A percentile compares a stretch with the other conserved stretches of the same genome.
phyloP scores from a whole-genome alignment of 176 grass and related monocot genomes.

The Oryza australiensis region DNA sequence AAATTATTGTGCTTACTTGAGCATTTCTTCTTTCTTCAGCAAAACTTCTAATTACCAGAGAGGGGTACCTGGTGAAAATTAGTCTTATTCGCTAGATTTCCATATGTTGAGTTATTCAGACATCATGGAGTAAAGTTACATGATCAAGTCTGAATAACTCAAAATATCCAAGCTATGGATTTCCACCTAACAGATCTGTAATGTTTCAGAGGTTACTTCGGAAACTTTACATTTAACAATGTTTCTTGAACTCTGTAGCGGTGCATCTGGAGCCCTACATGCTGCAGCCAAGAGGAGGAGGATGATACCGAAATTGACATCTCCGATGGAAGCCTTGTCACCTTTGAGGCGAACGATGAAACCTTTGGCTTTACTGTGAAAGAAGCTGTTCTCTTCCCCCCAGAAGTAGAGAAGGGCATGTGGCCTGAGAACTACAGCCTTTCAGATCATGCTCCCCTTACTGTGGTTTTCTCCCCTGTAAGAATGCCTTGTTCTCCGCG shows the following conservation, averaged over 20 bases:
- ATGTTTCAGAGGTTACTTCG: neutral
- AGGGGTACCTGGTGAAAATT: neutral
- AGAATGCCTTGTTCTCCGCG: conserved; percentile 53
- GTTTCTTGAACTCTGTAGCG: conserved; percentile 40
- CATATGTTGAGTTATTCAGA: neutral
- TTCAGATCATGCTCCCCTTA: conserved; percentile 88
- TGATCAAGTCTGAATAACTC: neutral
- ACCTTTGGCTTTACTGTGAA: conserved; percentile 81
- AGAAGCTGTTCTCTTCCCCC: conserved; percentile 83
- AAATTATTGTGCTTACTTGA: neutral
- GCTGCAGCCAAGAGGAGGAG: conserved; percentile 38
- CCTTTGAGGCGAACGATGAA: conserved; percentile 25
- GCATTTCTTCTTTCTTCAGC: neutral
- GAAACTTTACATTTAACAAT: conserved; percentile 17
- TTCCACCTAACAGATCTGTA: neutral
- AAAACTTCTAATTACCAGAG: neutral
- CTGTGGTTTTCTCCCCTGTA: conserved; percentile 79
- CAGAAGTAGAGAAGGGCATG: conserved; percentile 82
- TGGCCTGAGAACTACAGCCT: conserved; percentile 91
- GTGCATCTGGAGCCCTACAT: conserved; percentile 63
- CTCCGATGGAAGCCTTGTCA: conserved; percentile 9
- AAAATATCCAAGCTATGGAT: neutral
- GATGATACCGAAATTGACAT: conserved; percentile 31
- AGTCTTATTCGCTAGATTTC: neutral
- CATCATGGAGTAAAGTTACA: too few relatives aligned